Base-by-base conservation (phyloP, 2,329 filamentous ascomycete genomes). In the Aspergillus tubingensis region DNA sequence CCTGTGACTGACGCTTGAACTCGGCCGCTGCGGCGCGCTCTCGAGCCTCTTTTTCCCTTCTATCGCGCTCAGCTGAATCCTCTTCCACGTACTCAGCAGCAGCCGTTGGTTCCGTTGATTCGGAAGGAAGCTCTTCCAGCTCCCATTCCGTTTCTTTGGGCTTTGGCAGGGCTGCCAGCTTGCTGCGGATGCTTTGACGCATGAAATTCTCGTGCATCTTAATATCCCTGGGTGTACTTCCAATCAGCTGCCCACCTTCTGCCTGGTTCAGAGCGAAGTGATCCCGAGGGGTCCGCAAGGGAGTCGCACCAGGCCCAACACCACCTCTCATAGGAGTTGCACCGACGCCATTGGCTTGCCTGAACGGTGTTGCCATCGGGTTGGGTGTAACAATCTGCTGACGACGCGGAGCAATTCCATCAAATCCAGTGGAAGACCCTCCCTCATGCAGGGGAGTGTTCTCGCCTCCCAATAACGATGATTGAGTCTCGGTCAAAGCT, bases 71-170 rank as follows among this genome's bases (percentile, higher is more conserved):
- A 15, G 91, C 92, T 23, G 86, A 83, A 70, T 89, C 87, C 74
- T 89, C 87, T 69, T 86, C 85, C n/a, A 79, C 80, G 7, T 84
- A 71, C 54, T 88, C 82, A 48, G 83, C 80, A 2, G 75, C 74
- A 2, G 73, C 71, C 17, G 74, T 76, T 3, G 79, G 70, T 67
- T 95, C 91, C 62, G 85, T 81, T 64, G 90, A 83, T 65, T 96
- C 92, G 43, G 96, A 92, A 0, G 94, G 94, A 36, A 96, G 80
- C 73, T 80, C 77, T 67, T 97, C 94, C 49, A 98, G 86, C 67
- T 98, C 95, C 89, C 91, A 98, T 66, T 97, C 93, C 0, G 87
- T 90, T 71, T 96, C 92, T 72, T 96, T 97, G 0, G 95, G 95
- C 71, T 91, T 96, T 0, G 95, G 95, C 15, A 99, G 82, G 21